Evolutionary conservation across 2,329 filamentous ascomycete species (phyloP), one percentile per base, ranked within the genome.

Genomic region (Penicillium oxalicum): DNA sequence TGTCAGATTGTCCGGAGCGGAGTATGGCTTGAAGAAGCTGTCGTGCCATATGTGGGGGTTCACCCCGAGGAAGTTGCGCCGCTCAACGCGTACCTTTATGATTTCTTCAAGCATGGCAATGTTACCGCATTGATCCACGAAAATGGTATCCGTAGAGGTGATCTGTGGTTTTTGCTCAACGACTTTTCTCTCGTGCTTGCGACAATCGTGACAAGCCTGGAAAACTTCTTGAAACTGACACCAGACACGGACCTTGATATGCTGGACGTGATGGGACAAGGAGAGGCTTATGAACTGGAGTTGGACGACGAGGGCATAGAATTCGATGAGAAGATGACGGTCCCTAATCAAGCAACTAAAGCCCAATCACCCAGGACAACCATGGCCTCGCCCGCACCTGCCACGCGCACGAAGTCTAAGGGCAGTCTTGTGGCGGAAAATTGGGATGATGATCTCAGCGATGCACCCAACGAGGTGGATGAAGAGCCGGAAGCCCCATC

Each of bases 51-150:
- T 61, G 74, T 90, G 4, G 75, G 76, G 4, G 68, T 88, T 9
- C 78, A 78, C 56, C 79, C 80, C 8, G 29, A 32, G 0, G 70
- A 81, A 26, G 79, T 84, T 45, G 63, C 68, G 48, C 53, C 66
- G 51, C 52, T 71, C 11, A 71, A 72, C 44, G 68, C 68, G 0
- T 71, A 68, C 47, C 69, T 91, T 0, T 81, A 84, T 51, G 85
- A 91, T 64, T 91, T 90, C 67, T 90, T 81, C 74, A 86, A 82
- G 65, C 83, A 91, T 57, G 86, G 86, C 3, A 80, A 84, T 59
- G 64, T 83, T 24, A 62, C 73, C 1, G 77, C 81, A 0, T 69
- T 91, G 2, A 77, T 79, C 9, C 69, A 66, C 0, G 84, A 82
- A 28, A 91, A 91, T 61, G 74, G 77, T 2, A 82, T 91, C 60